Evolutionary conservation across 2,329 filamentous ascomycete genomes (phyloP), one percentile per base, ranked within the genome.

Genomic region (Dothiorella sarmentorum): DNA sequence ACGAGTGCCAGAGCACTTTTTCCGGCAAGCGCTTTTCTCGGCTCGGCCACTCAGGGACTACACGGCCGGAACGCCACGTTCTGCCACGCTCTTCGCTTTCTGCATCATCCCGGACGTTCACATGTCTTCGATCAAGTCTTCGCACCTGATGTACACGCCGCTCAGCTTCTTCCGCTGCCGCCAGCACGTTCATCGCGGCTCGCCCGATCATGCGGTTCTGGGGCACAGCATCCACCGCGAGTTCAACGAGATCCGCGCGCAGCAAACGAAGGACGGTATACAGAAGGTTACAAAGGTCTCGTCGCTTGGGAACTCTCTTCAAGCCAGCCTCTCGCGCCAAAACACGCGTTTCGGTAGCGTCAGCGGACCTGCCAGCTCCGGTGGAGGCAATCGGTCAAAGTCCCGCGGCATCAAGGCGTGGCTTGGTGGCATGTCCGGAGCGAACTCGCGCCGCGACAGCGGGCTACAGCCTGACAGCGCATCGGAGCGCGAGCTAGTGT

Each of bases 151-250:
- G 7, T 71, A 72, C 15, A 71, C 75, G 1, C 76, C 77, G 0
- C 63, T 77, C 13, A 74, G 72, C 10, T 78, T 80, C 67, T 78
- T 80, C 69, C 73, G 63, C 24, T 69, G 72, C 22, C 72, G 73
- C 3, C 73, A 80, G 59, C 71, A 75, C 22, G 73, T 73, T 26
- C 76, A 77, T 59, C 68, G 69, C 15, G 73, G 73, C 27, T 78
- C 76, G 38, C 74, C 75, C 1, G 77, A 80, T 62, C 76, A 79
- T 57, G 71, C 71, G 13, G 70, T 76, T 10, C 66, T 80, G 3
- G 72, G 71, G 3, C 73, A 73, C 13, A 72, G 74, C 40, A 78
- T 79, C 49, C 76, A 79, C 59, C 72, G 73, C 38, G 75, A 79
- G 29, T 80, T 80, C 59, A 71, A 70, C 47, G 69, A 72, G 6